Evolutionary conservation across 2,329 filamentous ascomycete species (phyloP), one percentile per base, ranked within the genome.

Genomic region (Alternaria alternata): DNA sequence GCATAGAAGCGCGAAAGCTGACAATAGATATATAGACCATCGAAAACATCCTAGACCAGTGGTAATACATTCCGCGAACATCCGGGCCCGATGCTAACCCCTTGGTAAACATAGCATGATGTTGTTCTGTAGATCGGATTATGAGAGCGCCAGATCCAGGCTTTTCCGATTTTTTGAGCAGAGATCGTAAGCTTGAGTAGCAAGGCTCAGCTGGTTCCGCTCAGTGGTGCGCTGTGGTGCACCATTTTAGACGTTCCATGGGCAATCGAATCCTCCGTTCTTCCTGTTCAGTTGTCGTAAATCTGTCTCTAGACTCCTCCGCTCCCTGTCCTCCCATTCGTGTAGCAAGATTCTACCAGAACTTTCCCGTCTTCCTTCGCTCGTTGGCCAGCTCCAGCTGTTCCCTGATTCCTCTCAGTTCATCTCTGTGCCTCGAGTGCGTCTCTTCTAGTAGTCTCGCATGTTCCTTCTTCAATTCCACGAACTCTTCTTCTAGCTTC

Each of bases 401-500:
- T 47, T 69, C 65, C n/a, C 65, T 49, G 3, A 73, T 73, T 7
- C 63, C 61, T 36, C 44, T 59, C 49, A 73, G 28, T 43, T 74
- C 71, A 32, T 61, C 24, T 18, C 61, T 59, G 46, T 72, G 69
- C 22, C 63, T 66, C 16, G 63, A 56, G 14, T 59, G 62, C 14
- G 59, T 72, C 12, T 73, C 66, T 7, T 70, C 68, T 22, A 75
- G 57, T 22, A 75, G 47, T 18, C 66, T 53, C 5, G 81, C 60
- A 57, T 90, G 86, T 65, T 89, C 87, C 57, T 81, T 82, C 71
- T 86, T 88, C 24, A 90, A 78, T 11, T 82, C 78, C 56, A 86
- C 81, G 69, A 91, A 90, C 61, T 86, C 85, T 20, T 85, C 82
- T 63, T 90, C 86, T 7, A 91, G 79, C 71, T 89, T 81, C 69